Base-by-base conservation (phyloP, 805 yeast genomes). In the Ogataea haglerorum region DNA sequence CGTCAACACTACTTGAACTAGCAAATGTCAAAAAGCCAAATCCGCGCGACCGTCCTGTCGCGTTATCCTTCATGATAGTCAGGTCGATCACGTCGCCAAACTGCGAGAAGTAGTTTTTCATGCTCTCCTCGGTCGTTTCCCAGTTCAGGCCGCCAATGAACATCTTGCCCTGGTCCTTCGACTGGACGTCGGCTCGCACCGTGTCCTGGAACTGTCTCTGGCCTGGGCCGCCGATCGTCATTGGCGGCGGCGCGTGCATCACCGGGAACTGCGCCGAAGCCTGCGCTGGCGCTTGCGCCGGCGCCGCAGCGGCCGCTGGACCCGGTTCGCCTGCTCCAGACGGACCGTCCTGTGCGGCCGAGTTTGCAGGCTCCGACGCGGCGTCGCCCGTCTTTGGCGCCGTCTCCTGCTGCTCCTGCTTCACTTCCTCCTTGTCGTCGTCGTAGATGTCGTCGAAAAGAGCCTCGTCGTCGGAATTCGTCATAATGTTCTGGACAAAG, bases 141-240 rank as follows among this genome's bases (percentile, higher is more conserved):
- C 98, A 91, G 58, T 91, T 93, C 54, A 91, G 78, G 36, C 99
- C 99, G 48, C 99, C 99, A 63, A 88, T 78, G 57, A 89, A 89
- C 95, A 89, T 85, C 60, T 89, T 89, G 40, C 95, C 95, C 49
- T 81, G 81, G 54, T 86, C 96, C 49, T 80, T 76, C 48, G 57
- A 51, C 23, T 76, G 64, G 48, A 78, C 60, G 62, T 79, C 76
- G 12, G 76, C 78, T 45, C 65, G 72, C 26, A 65, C 64, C 17
- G 53, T 33, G 41, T 60, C 63, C 30, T 53, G 54, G 38, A 49
- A 52, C 34, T 43, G 48, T 26, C 46, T 38, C 10, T 29, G 34
- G 23, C 36, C 43, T 10, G 47, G 42, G n/a, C 45, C 40, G 18
- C 40, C 50, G n/a, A 45, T 43, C 10, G 30, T 22, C 21, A 14